phyloP scores from a whole-genome alignment of 805 yeast genomes.

The Hanseniaspora occidentalis region DNA sequence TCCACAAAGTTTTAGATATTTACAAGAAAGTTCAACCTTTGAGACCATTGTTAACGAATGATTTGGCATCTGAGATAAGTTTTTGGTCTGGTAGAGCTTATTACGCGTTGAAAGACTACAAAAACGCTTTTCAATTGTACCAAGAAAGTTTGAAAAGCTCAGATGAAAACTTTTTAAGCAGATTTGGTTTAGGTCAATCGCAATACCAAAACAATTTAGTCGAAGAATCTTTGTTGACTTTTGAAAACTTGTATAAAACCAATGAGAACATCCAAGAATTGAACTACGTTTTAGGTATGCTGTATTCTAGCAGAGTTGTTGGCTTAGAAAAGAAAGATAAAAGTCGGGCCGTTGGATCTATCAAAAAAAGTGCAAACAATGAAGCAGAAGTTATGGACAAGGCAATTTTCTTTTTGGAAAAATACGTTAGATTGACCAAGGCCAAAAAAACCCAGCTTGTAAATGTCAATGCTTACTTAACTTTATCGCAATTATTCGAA shows the following conservation, averaged over 20 bases:
- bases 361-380: conserved; percentile 14
- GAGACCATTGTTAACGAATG: conserved; percentile 22
- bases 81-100: conserved; percentile 83
- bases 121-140: conserved; percentile 60
- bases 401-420: conserved; percentile 55
- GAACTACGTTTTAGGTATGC: conserved; percentile 59
- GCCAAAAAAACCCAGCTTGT: conserved; percentile 45
- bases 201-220: conserved; percentile 59
- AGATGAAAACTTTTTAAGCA: conserved; percentile 54
- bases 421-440: conserved; percentile 50
- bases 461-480: conserved; percentile 49
- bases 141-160: conserved; percentile 57
- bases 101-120: conserved; percentile 45
- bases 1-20: conserved; percentile 42
- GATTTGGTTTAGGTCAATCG: conserved; percentile 77
- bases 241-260: conserved; percentile 57
- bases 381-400: conserved; percentile 24
- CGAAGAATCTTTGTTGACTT: conserved; percentile 78
- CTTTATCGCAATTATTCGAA: conserved; percentile 62
- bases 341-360: too few species aligned
- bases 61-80: conserved; percentile 45
- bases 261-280: conserved; percentile 65
- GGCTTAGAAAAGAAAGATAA: not conserved
- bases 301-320: conserved; percentile 43
- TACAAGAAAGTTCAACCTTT: conserved; percentile 31